Evolutionary conservation across 2,329 filamentous ascomycete genomes (phyloP), one percentile per base, ranked within the genome.

Genomic region (Aspergillus neoniger): DNA sequence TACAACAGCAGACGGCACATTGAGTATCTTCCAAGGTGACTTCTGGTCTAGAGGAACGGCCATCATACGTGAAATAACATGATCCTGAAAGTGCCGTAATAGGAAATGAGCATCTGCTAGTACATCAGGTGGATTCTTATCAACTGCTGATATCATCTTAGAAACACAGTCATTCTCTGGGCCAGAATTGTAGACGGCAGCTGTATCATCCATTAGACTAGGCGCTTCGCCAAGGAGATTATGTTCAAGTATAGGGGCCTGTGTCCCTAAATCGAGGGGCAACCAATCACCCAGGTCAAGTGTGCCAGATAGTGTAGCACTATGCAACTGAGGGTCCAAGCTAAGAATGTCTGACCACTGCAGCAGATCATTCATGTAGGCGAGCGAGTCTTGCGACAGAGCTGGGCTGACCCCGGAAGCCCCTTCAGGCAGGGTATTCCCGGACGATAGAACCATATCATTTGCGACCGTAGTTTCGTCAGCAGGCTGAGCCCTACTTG

Each of bases 331-430:
- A n/a, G 67, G 68, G 5, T 67, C 67, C 17, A 74, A 65, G 25
- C 70, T 71, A 6, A 75, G 65, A 0, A 75, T 57, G 50, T 75
- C 72, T 1, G 73, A 71, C 72, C 72, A 75, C 30, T 73, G 72
- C 4, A 74, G 54, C 15, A 72, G 71, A 51, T 73, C 72, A 21
- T 73, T 68, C 47, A 73, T 67, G 19, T 67, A 55, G 10, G 53
- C 53, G 15, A 55, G 36, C 41, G 53, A 55, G n/a, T 55, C 53
- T 25, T 55, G 53, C 41, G 53, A 44, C 38, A 55, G 39, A n/a
- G 38, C 44, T 17, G 53, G 53, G 21, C 53, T 55, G 7, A 55
- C 53, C 14, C 21, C 51, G 32, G 36, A 28, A 17, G n/a, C 38
- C 32, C 25, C 25, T 19, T 53, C 51, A 9, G 25, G 14, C 10